A percentile compares a stretch with the other conserved stretches of the same genome.
Conservation (phyloP, 495 filamentous ascomycete genomes). For the Clohesyomyces aquaticus region DNA sequence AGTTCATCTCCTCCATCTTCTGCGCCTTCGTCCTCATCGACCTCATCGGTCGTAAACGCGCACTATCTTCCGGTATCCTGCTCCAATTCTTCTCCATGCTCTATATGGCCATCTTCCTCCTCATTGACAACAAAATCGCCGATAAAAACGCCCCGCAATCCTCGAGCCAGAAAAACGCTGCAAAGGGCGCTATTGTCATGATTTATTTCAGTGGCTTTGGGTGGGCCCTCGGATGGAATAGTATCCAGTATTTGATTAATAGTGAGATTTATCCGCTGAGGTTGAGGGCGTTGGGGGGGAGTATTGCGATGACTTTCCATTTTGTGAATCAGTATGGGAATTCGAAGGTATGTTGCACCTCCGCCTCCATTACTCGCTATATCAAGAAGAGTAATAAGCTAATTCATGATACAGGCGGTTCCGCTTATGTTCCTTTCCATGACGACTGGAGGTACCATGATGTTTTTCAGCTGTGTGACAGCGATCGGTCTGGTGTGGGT, state of each 20-base stretch:
- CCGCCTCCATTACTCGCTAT: neutral
- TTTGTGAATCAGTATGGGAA: conserved; percentile 77
- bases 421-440: conserved; percentile 58
- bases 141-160: conserved; percentile 20
- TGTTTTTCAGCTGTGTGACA: conserved; percentile 68
- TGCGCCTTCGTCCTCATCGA: conserved; percentile 77
- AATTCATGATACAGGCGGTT: conserved; percentile 31
- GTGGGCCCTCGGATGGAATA: conserved; percentile 77
- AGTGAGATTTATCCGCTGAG: conserved; percentile 72
- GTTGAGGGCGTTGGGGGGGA: conserved; percentile 41
- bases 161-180: conserved; percentile 36
- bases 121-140: conserved; percentile 33
- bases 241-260: conserved; percentile 75
- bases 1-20: conserved; percentile 63
- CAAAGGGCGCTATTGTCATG: conserved; percentile 44
- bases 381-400: neutral
- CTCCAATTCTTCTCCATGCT: conserved; percentile 67
- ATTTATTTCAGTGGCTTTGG: conserved; percentile 49
- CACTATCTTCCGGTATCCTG: conserved; percentile 65
- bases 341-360: conserved; percentile 45
- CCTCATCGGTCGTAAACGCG: conserved; percentile 71
- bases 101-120: conserved; percentile 69
- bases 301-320: conserved; percentile 56
- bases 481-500: conserved; percentile 49
- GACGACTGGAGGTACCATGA: conserved; percentile 58